Evolutionary conservation across 257 asterid species (phyloP), one percentile per base, ranked within the genome.

Genomic region (Jasminum sambac): DNA sequence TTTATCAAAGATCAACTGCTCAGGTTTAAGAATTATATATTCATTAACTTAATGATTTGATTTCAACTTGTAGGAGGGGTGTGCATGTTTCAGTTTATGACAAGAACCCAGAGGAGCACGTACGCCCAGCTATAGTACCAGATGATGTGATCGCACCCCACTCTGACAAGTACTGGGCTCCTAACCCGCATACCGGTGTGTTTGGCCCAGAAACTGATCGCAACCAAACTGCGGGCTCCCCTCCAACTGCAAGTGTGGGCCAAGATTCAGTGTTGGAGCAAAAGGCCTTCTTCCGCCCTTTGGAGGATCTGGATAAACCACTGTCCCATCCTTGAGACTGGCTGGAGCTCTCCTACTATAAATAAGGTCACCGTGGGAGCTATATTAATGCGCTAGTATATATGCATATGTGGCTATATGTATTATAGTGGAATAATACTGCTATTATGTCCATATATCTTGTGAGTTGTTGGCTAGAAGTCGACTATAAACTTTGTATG

Each of bases 151-250:
- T 85, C 74, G 70, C 80, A 7, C 34, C 78, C 38, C 79, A 74
- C 16, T 79, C 93, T 0, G 93, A 78, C 6, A 48, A 81, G 11
- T 91, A 85, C 81, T 94, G 99, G 99, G 78, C 67, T 63, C 98
- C 98, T 8, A 94, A 92, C 78, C 98, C 96, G 43, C 69, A 83
- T 64, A 92, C 96, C 0, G 96, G 98, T 48, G 96, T 92, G 63
- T 94, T 94, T 38, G 90, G 93, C 61, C 99, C 98, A 1, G 71
- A 86, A 30, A 63, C 77, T 11, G 87, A 89, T 40, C 79, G 80
- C 72, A 74, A 70, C 21, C 78, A 71, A 3, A 42, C 72, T 0
- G 37, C 72, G 0, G 78, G 74, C 23, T 36, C 71, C 24, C 70
- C 75, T 19, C 58, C 76, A n/a, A 82, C 36, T 9, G 67, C 39